These are phyloP conservation scores for Coelastrella sp. DNA, from an alignment of 139 green algal genomes.

Conservation along the genomic window DNA sequence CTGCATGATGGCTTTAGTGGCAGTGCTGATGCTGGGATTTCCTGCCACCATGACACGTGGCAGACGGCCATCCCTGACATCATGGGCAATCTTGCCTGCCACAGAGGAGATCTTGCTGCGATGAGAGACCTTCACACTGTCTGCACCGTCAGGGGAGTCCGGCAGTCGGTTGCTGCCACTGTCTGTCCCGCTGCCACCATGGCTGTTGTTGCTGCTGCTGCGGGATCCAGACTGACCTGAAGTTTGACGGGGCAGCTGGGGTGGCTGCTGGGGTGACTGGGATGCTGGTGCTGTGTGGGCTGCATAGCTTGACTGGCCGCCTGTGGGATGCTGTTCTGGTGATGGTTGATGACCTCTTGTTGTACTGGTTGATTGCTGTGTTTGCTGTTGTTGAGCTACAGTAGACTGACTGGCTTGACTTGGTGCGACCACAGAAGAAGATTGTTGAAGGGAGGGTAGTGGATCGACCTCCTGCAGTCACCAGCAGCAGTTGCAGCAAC, in stretches of 20 bases:
- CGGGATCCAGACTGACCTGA: background rate
- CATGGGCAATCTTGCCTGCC: slow-evolving; percentile 40
- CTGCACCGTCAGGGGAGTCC: slow-evolving; percentile 23
- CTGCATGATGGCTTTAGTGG: slow-evolving; percentile 37
- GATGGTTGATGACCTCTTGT: background rate
- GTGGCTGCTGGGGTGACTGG: background rate
- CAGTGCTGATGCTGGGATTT: slow-evolving; percentile 11
- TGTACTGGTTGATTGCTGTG: background rate
- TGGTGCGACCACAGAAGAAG: slow-evolving; percentile 34
- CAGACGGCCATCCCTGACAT: slow-evolving; percentile 29
- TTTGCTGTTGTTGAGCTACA: background rate
- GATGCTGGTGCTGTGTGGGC: background rate
- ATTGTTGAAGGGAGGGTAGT: slow-evolving; percentile 28
- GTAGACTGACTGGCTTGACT: slow-evolving; percentile 17
- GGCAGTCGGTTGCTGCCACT: slow-evolving; percentile 13
- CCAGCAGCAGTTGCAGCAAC: background rate
- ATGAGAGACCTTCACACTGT: slow-evolving; percentile 26
- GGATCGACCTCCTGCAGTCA: slow-evolving; percentile 37
- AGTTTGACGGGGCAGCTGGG: background rate
- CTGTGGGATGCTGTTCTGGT: background rate
- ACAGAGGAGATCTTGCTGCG: slow-evolving; percentile 27
- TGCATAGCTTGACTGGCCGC: background rate
- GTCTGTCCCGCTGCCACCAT: background rate
- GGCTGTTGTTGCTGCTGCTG: slow-evolving; percentile 20
- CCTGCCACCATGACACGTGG: slow-evolving; percentile 43